A percentile compares a stretch with the other conserved stretches of the same genome.
phyloP scores from a whole-genome alignment of 2,329 filamentous ascomycete species.

The Aspergillus hiratsukae region DNA sequence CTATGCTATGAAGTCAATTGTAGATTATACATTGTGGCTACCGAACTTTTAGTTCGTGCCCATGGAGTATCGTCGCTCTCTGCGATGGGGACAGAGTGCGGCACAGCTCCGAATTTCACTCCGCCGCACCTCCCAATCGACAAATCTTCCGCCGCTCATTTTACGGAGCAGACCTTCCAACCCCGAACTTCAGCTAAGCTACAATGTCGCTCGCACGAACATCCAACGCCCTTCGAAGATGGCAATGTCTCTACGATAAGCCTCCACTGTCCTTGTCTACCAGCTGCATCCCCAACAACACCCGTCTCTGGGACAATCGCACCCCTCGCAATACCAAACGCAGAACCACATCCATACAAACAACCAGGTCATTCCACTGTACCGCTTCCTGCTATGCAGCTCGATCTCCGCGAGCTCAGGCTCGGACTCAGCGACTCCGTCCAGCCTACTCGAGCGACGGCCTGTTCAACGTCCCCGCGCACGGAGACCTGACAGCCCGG shows the following conservation, averaged over 20 bases:
- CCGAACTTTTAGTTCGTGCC: not conserved
- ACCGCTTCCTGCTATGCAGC: slow-evolving; percentile 4
- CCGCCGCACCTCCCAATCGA: slow-evolving; percentile 5
- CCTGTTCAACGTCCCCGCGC: not conserved
- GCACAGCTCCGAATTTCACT: not conserved
- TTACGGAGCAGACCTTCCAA: not conserved
- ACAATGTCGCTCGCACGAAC: slow-evolving; percentile 16
- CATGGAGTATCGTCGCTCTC: not conserved
- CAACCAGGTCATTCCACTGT: slow-evolving; percentile 8
- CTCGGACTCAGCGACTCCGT: not conserved
- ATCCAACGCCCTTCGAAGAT: slow-evolving; percentile 12
- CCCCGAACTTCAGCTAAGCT: not conserved
- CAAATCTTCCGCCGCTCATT: not conserved
- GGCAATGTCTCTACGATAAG: slow-evolving; percentile 3
- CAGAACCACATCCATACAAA: not conserved
- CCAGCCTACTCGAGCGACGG: not conserved
- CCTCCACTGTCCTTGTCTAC: not conserved
- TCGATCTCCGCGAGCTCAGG: slow-evolving; percentile 10
- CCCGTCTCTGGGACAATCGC: not conserved
- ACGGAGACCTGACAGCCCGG: not conserved
- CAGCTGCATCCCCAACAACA: not conserved
- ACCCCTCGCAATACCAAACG: not conserved
- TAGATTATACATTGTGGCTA: not conserved
- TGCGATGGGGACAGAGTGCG: not conserved
- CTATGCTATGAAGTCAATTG: not conserved